phyloP scores from a whole-genome alignment of 2,329 filamentous ascomycete species.

The Capronia coronata region DNA sequence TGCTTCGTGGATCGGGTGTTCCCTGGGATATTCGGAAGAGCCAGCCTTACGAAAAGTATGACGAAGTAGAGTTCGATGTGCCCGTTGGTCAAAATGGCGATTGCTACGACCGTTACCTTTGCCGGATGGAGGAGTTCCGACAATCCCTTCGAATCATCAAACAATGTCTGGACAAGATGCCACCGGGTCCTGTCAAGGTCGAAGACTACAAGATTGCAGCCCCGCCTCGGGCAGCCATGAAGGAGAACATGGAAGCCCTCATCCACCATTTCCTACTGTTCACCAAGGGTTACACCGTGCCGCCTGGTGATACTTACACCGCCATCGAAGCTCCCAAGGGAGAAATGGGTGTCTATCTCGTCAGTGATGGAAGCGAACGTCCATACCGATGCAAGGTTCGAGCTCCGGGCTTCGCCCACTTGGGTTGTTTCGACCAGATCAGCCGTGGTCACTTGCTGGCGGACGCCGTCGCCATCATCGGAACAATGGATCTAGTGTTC shows the following conservation, averaged over 20 bases:
- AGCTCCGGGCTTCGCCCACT: slow-evolving; percentile 91
- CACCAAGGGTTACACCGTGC: slow-evolving; percentile 96
- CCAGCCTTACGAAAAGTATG: slow-evolving; percentile 95
- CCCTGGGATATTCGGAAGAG: slow-evolving; percentile 97
- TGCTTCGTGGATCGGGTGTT: slow-evolving; percentile 93
- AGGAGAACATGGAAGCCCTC: slow-evolving; percentile 99
- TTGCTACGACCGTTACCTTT: slow-evolving; percentile 98
- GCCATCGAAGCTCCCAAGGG: slow-evolving; percentile 99
- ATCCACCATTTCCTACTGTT: slow-evolving; percentile 99
- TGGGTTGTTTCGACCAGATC: slow-evolving; percentile 90
- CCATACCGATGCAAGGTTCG: slow-evolving; percentile 97
- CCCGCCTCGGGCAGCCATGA: slow-evolving; percentile 95
- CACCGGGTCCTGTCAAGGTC: slow-evolving; percentile 82
- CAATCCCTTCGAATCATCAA: slow-evolving; percentile 97
- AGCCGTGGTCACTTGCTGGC: slow-evolving; percentile 87
- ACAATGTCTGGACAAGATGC: slow-evolving; percentile 99
- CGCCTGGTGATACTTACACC: slow-evolving; percentile 95
- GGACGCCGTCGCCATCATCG: slow-evolving; percentile 92
- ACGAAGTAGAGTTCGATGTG: slow-evolving; percentile 95
- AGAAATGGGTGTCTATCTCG: slow-evolving; percentile 96
- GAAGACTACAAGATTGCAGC: slow-evolving; percentile 99
- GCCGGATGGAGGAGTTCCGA: slow-evolving; percentile 99
- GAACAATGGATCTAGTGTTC: slow-evolving; percentile 49
- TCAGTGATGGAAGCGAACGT: slow-evolving; percentile 91
- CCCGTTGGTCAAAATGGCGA: slow-evolving; percentile 95